Conservation (phyloP, 2,329 filamentous ascomycete genomes). For the Sporothrix pallida region DNA sequence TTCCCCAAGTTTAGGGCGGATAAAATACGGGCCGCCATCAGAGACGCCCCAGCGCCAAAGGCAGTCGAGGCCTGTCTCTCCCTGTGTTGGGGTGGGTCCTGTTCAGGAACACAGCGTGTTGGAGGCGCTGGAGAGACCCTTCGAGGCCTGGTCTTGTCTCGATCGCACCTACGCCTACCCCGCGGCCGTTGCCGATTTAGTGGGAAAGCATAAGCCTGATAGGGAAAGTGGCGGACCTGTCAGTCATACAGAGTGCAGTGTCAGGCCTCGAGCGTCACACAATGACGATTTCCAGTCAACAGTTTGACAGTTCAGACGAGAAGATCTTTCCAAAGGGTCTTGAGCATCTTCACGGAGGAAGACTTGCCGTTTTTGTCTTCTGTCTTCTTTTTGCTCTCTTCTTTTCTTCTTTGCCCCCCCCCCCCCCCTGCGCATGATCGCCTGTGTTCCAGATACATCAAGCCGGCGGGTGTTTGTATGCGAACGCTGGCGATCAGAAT, state of each 20-base stretch:
- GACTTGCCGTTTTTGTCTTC: not conserved
- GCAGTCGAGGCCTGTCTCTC: not conserved
- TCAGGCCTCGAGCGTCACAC: too few relatives aligned
- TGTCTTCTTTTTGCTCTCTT: not conserved
- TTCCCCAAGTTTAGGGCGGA: not conserved
- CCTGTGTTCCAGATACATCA: slow-evolving; percentile 5
- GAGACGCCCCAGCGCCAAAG: not conserved
- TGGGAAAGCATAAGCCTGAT: not conserved
- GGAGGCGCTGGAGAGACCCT: not conserved
- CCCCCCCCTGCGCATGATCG: not conserved
- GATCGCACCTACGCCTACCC: not conserved
- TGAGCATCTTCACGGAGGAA: not conserved
- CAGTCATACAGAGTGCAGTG: too few relatives aligned
- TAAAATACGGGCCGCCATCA: slow-evolving; percentile 20
- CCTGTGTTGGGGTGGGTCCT: not conserved
- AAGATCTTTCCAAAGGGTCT: not conserved
- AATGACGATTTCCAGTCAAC: not conserved
- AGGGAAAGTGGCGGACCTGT: not conserved
- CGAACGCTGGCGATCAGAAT: not conserved
- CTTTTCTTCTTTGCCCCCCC: not conserved
- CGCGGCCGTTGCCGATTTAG: slow-evolving; percentile 8
- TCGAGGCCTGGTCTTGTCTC: not conserved
- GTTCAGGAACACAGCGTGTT: not conserved
- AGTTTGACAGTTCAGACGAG: not conserved
- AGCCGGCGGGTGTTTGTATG: slow-evolving; percentile 15